Percentiles rank a stretch among this genome's conserved stretches.
phyloP scores from a whole-genome alignment of 352 stramenopile species.

The Globisporangium barbulae region DNA sequence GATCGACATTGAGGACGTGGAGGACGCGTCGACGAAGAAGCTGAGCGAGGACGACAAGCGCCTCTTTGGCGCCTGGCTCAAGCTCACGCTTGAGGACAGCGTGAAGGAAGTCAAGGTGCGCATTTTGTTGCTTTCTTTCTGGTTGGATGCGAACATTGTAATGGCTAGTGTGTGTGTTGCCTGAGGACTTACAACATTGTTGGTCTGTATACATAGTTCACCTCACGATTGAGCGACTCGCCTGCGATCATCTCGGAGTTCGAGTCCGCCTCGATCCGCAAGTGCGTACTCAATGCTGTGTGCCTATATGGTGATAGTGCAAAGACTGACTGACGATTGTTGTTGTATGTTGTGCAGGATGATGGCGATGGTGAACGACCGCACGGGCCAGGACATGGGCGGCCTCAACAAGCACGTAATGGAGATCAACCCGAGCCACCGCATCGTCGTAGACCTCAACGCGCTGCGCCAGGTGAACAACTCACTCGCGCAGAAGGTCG shows the following conservation, averaged over 20 bases:
- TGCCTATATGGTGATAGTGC: neutral
- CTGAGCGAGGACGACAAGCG: constrained; percentile 87
- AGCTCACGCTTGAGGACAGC: constrained; percentile 87
- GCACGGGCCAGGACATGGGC: constrained; percentile 46
- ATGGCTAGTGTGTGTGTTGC: neutral
- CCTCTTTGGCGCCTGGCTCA: constrained; percentile 92
- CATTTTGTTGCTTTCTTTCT: neutral
- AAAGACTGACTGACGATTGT: neutral
- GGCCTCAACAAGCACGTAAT: constrained; percentile 93
- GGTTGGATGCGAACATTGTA: neutral
- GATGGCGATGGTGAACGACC: constrained; percentile 97
- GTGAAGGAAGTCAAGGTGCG: constrained; percentile 86
- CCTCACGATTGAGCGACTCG: constrained; percentile 91
- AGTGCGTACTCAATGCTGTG: constrained; percentile 38
- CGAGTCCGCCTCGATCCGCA: constrained; percentile 95
- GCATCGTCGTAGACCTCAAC: constrained; percentile 95
- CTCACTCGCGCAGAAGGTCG: constrained; percentile 83
- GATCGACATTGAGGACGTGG: constrained; percentile 86
- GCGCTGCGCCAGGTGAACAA: constrained; percentile 79
- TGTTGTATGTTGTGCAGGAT: constrained; percentile 70
- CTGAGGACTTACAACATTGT: neutral
- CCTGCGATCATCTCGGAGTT: constrained; percentile 99
- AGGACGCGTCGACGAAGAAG: constrained; percentile 45
- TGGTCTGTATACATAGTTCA: constrained; percentile 41
- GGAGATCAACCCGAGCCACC: constrained; percentile 98